Conservation (phyloP, 257 asterid species). For the Nicotiana tomentosiformis region DNA sequence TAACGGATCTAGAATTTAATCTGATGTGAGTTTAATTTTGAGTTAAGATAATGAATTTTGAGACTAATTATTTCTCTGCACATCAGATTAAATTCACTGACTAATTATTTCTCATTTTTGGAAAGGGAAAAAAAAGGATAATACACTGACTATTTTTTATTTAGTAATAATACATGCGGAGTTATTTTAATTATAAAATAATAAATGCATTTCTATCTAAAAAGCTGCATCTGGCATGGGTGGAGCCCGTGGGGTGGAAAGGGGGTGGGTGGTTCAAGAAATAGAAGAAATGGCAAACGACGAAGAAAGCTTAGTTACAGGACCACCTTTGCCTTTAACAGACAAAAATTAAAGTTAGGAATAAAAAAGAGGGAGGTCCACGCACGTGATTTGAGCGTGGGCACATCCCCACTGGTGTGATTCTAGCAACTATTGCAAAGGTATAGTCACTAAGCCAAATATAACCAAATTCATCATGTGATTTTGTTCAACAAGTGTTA, state of each 20-base stretch:
- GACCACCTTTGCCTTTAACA: conserved; percentile 42
- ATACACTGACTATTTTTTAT: no score
- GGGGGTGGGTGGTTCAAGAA: neutral
- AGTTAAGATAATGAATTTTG: neutral
- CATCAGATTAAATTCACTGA: no score
- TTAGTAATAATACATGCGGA: no score
- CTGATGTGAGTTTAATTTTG: neutral
- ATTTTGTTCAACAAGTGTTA: neutral
- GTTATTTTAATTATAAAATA: neutral
- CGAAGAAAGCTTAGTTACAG: conserved; percentile 30
- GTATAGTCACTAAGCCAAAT: conserved; percentile 1
- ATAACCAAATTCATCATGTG: conserved; percentile 10
- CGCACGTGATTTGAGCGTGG: conserved; percentile 68
- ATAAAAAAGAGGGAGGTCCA: conserved; percentile 22
- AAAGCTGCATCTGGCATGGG: neutral
- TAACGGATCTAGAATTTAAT: neutral
- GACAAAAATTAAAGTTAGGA: conserved; percentile 39
- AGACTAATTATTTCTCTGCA: neutral
- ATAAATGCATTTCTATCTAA: neutral
- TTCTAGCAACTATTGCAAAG: neutral
- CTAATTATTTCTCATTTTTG: no score
- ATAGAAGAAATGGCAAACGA: conserved; percentile 18
- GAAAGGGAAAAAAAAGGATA: no score
- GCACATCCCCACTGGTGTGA: conserved; percentile 9
- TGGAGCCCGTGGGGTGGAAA: neutral